Evolutionary conservation across 805 yeast genomes (phyloP).

Genomic region (Lipomyces japonicus): DNA sequence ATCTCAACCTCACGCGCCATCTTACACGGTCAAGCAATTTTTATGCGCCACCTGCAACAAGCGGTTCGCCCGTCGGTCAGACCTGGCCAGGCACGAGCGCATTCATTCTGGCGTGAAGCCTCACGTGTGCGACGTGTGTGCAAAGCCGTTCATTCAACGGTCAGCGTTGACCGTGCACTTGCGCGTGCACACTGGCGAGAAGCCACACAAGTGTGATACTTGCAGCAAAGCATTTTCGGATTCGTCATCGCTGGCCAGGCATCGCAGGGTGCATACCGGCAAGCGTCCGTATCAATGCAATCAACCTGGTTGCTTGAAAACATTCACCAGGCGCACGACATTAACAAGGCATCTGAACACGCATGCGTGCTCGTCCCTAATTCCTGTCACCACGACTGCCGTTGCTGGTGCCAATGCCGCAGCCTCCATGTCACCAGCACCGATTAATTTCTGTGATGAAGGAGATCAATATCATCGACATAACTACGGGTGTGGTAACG

Average conservation of each 20-base stretch:
- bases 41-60: slow-evolving; percentile 52
- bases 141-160: slow-evolving; percentile 76
- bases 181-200: slow-evolving; percentile 79
- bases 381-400: neutral
- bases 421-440: neutral
- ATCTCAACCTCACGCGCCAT: neutral
- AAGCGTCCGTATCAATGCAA: slow-evolving; percentile 49
- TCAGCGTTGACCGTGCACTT: slow-evolving; percentile 76
- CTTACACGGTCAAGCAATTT: slow-evolving; percentile 31
- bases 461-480: slow-evolving; percentile 16
- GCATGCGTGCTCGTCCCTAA: slow-evolving; percentile 40
- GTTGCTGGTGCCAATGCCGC: neutral
- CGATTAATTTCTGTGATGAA: slow-evolving; percentile 10
- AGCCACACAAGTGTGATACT: slow-evolving; percentile 56
- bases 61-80: slow-evolving; percentile 69
- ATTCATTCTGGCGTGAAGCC: slow-evolving; percentile 50
- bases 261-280: slow-evolving; percentile 59
- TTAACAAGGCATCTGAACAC: slow-evolving; percentile 68
- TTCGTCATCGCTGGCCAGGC: slow-evolving; percentile 63
- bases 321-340: slow-evolving; percentile 68
- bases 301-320: slow-evolving; percentile 58
- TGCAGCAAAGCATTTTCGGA: slow-evolving; percentile 33
- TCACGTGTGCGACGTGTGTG: slow-evolving; percentile 51
- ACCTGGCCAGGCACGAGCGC: slow-evolving; percentile 74
- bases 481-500: slow-evolving; percentile 1